Percentiles rank a stretch among this genome's conserved stretches.
Conservation (phyloP, 2,329 filamentous ascomycete genomes). For the Penicillium italicum region DNA sequence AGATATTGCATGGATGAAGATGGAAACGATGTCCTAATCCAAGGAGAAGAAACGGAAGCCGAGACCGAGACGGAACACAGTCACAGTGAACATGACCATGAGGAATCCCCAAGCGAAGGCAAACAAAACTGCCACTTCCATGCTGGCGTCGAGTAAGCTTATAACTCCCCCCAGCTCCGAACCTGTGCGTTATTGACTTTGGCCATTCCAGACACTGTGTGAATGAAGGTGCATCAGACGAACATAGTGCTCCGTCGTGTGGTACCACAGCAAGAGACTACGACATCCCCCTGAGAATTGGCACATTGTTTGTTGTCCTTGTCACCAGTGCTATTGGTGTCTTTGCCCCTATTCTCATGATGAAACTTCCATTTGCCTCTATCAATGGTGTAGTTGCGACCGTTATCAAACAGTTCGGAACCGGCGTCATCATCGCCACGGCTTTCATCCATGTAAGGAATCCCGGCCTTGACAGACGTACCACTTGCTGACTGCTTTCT, state of each 20-base stretch:
- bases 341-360: conserved; percentile 63
- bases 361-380: conserved; percentile 54
- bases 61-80: conserved; percentile 11
- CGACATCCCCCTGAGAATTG: conserved; percentile 65
- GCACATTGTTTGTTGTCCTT: conserved; percentile 68
- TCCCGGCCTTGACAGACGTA: not conserved
- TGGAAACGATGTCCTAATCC: conserved; percentile 60
- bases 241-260: conserved; percentile 42
- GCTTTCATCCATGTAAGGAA: conserved; percentile 39
- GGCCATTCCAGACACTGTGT: conserved; percentile 50
- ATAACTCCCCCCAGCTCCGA: not conserved
- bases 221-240: conserved; percentile 46
- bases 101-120: conserved; percentile 25
- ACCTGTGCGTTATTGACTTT: conserved; percentile 6
- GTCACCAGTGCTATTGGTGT: conserved; percentile 66
- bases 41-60: conserved; percentile 30
- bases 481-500: conserved; percentile 1
- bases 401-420: conserved; percentile 60
- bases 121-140: conserved; percentile 67
- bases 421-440: conserved; percentile 40
- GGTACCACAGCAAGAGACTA: conserved; percentile 55
- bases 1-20: conserved; percentile 61
- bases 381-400: conserved; percentile 53
- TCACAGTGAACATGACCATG: conserved; percentile 22
- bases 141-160: conserved; percentile 67